These are phyloP conservation scores for Buddleja alternifolia DNA, from an alignment of 257 asterid species.

Conservation along the genomic window DNA sequence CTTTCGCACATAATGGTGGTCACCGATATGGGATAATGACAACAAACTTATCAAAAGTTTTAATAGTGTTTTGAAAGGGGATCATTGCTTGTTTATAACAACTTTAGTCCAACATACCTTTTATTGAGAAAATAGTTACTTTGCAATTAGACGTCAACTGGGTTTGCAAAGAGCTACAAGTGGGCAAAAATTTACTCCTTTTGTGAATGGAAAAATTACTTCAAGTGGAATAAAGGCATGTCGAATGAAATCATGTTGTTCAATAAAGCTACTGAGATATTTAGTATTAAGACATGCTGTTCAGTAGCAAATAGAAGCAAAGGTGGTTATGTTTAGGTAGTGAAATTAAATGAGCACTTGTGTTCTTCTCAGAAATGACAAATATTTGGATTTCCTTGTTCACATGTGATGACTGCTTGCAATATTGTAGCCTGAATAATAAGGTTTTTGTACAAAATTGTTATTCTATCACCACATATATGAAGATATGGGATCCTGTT, in stretches of 20 bases:
- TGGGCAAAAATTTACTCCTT: background rate
- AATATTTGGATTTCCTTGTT: constrained; percentile 19
- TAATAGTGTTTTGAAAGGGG: background rate
- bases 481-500: background rate
- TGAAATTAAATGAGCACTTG: too few species aligned
- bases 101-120: constrained; percentile 5
- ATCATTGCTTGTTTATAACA: background rate
- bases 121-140: background rate
- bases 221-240: too few species aligned
- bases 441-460: constrained; percentile 4
- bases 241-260: background rate
- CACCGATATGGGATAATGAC: background rate
- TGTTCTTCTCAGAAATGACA: constrained; percentile 12
- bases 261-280: background rate
- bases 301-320: too few species aligned
- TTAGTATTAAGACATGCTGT: background rate
- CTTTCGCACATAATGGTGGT: background rate
- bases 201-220: too few species aligned
- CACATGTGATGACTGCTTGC: constrained; percentile 11
- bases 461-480: background rate
- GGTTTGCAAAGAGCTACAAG: background rate
- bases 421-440: background rate
- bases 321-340: background rate
- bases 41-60: background rate
- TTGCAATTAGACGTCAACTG: background rate